These are phyloP conservation scores for Allantophomopsis lycopodina DNA, from an alignment of 2,329 filamentous ascomycete species.

Conservation along the genomic window DNA sequence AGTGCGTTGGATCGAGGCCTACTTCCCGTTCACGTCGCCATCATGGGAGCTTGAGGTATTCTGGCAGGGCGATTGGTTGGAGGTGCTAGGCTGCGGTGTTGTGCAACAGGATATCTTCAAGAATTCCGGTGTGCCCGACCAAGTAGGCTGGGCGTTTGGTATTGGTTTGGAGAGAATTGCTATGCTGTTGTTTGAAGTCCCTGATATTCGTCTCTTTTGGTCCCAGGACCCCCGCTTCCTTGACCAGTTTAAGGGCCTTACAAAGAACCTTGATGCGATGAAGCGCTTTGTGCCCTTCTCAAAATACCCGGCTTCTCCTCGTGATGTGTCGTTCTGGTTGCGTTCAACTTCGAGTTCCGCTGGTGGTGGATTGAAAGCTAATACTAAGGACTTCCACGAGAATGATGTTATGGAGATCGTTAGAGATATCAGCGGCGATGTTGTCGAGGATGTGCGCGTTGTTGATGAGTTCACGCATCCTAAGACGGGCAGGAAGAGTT, in stretches of 20 bases:
- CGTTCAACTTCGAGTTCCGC: constrained; percentile 28
- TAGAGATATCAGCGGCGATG: constrained; percentile 65
- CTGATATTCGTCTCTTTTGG: constrained; percentile 96
- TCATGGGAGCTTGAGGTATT: constrained; percentile 95
- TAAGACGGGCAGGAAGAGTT: constrained; percentile 66
- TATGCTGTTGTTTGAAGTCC: constrained; percentile 93
- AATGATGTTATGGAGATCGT: constrained; percentile 98
- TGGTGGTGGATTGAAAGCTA: constrained; percentile 28
- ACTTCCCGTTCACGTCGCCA: constrained; percentile 93
- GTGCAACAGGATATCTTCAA: constrained; percentile 71
- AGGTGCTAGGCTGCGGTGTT: constrained; percentile 87
- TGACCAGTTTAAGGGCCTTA: constrained; percentile 62
- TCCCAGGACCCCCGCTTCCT: constrained; percentile 74
- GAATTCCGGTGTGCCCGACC: constrained; percentile 60
- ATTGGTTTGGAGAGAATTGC: constrained; percentile 88
- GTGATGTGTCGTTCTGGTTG: constrained; percentile 94
- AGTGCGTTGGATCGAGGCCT: constrained; percentile 91
- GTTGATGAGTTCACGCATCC: constrained; percentile 84
- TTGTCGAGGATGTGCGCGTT: constrained; percentile 75
- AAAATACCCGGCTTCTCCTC: constrained; percentile 77
- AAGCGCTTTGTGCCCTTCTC: constrained; percentile 74
- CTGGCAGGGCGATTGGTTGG: constrained; percentile 90
- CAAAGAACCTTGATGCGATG: constrained; percentile 31
- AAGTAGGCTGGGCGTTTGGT: constrained; percentile 91
- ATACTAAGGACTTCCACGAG: constrained; percentile 57